phyloP scores from a whole-genome alignment of 2,329 filamentous ascomycete genomes.

The Ascomycota sp. region DNA sequence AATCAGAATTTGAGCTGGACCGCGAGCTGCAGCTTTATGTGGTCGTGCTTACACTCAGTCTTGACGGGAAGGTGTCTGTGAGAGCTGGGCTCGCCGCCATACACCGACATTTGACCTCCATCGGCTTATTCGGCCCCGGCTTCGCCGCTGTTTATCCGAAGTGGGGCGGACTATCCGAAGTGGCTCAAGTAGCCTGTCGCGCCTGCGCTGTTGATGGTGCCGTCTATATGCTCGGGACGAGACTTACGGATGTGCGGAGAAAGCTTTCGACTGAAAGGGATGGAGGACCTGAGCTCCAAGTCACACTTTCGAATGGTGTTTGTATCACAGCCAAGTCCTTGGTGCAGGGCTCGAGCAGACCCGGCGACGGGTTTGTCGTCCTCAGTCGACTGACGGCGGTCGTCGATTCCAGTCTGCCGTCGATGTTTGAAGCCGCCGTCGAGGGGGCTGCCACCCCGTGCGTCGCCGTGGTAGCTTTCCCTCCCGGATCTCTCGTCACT shows the following conservation, averaged over 20 bases:
- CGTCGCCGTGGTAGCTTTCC: slow-evolving; percentile 49
- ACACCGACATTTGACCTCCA: slow-evolving; percentile 62
- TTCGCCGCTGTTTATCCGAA: slow-evolving; percentile 83
- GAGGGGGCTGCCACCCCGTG: slow-evolving; percentile 62
- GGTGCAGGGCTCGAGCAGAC: slow-evolving; percentile 21
- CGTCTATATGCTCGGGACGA: slow-evolving; percentile 68
- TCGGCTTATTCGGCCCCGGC: slow-evolving; percentile 70
- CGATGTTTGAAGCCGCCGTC: slow-evolving; percentile 47
- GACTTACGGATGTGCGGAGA: slow-evolving; percentile 23
- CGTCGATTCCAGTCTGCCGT: slow-evolving; percentile 41
- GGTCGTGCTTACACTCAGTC: slow-evolving; percentile 50
- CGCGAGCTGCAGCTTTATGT: slow-evolving; percentile 41
- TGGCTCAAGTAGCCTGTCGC: slow-evolving; percentile 79
- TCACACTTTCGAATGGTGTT: slow-evolving; percentile 36
- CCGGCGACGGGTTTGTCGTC: slow-evolving; percentile 8
- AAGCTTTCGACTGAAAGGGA: slow-evolving; percentile 3
- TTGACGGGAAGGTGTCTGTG: slow-evolving; percentile 41
- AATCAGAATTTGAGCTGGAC: slow-evolving; percentile 45
- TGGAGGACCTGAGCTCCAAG: slow-evolving; percentile 13
- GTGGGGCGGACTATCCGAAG: slow-evolving; percentile 78
- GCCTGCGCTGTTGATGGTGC: slow-evolving; percentile 80
- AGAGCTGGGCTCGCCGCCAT: slow-evolving; percentile 51
- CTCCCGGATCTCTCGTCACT: slow-evolving; percentile 24
- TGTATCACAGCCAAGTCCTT: slow-evolving; percentile 33
- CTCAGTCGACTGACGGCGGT: slow-evolving; percentile 46